These are phyloP conservation scores for Schwanniomyces etchellsii DNA, from an alignment of 1,139 yeast species.

Conservation along the genomic window DNA sequence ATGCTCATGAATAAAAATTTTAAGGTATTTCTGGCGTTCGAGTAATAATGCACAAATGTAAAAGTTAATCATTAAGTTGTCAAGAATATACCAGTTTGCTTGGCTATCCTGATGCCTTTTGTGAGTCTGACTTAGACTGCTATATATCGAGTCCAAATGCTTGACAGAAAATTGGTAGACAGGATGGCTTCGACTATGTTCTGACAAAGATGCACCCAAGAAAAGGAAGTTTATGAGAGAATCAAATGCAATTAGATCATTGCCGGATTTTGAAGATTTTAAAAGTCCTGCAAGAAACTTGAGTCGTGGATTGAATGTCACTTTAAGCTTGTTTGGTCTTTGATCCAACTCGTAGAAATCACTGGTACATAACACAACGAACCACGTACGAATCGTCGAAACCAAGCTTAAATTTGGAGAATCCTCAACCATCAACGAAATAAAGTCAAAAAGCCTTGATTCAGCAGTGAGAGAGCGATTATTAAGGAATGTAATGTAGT, in stretches of 20 bases:
- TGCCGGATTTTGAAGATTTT: constrained; percentile 27
- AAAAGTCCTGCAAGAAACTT: constrained; percentile 28
- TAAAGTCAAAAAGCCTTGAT: constrained; percentile 24
- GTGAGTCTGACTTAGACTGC: constrained; percentile 18
- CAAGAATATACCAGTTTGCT: constrained; percentile 13
- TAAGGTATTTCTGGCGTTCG: constrained; percentile 29
- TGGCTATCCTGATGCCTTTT: constrained; percentile 15
- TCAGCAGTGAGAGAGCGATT: not conserved
- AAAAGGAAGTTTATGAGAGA: constrained; percentile 36
- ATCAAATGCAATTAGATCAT: constrained; percentile 40
- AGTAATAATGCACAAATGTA: constrained; percentile 35
- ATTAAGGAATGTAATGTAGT: constrained; percentile 20
- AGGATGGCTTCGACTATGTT: constrained; percentile 26
- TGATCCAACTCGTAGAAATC: constrained; percentile 30
- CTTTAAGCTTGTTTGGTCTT: constrained; percentile 27
- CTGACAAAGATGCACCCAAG: constrained; percentile 19
- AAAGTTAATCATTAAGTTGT: constrained; percentile 29
- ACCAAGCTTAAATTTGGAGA: constrained; percentile 18
- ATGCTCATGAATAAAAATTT: constrained; percentile 19
- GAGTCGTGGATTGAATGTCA: constrained; percentile 32
- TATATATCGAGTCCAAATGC: constrained; percentile 35
- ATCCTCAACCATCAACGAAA: constrained; percentile 28
- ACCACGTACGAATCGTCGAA: constrained; percentile 31
- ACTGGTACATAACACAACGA: constrained; percentile 27
- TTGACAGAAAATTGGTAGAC: constrained; percentile 36